Percentiles rank a stretch among this genome's conserved stretches.
Conservation (phyloP, 1,284 basidiomycete genomes). For the Trichosporon inkin region DNA sequence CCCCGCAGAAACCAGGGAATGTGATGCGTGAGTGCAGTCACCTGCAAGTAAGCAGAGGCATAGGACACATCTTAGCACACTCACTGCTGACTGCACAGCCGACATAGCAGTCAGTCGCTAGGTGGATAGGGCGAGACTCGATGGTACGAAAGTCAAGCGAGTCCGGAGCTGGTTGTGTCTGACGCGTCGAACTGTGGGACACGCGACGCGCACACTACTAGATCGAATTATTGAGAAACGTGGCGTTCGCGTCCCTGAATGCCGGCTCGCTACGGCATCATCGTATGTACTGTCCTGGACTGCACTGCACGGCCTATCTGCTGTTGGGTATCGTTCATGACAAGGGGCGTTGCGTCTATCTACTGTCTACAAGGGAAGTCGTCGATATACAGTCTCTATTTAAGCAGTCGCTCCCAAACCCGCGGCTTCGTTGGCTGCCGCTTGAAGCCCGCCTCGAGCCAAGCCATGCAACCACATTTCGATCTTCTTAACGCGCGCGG, state of each 20-base stretch:
- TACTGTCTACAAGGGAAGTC: conserved; percentile 4
- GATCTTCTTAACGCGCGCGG: conserved; percentile 60
- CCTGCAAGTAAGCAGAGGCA: conserved; percentile 19
- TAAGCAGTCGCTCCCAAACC: conserved; percentile 26
- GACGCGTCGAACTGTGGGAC: not conserved
- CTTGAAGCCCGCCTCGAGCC: conserved; percentile 34
- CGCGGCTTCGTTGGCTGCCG: conserved; percentile 38
- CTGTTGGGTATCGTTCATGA: too few relatives aligned
- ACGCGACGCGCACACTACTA: not conserved
- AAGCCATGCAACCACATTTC: conserved; percentile 59
- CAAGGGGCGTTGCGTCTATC: too few relatives aligned
- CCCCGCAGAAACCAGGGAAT: conserved; percentile 77
- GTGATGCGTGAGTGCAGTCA: conserved; percentile 52
- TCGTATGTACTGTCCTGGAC: too few relatives aligned
- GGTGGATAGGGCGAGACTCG: not conserved
- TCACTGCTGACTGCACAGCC: conserved; percentile 21
- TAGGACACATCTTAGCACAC: not conserved
- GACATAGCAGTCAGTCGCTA: conserved; percentile 5
- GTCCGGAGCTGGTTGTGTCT: not conserved
- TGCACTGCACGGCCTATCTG: too few relatives aligned
- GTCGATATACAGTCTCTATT: not conserved
- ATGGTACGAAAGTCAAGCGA: not conserved
- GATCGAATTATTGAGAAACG: not conserved
- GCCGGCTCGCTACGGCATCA: too few relatives aligned
- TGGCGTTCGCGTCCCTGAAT: not conserved